Evolutionary conservation across 495 filamentous ascomycete species (phyloP), one percentile per base, ranked within the genome.

Genomic region (Terfezia claveryi): DNA sequence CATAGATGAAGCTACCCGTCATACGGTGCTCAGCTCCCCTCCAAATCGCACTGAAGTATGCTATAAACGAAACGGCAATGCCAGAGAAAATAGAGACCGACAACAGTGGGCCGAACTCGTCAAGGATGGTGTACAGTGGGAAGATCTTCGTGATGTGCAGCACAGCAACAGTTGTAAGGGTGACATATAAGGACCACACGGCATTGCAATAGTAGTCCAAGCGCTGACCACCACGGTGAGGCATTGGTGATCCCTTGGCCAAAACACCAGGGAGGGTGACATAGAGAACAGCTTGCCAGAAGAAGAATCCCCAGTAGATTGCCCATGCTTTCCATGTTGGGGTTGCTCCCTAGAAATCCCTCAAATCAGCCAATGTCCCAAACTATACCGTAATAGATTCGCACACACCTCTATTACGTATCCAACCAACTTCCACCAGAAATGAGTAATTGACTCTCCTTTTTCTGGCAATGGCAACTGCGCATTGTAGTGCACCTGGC

Each of bases 191-290:
- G 38, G 83, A 83, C 71, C 74, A 79, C 55, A 92, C 76, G 44
- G 77, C 91, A 8, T 84, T 91, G 76, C 91, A 99, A 71, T 89
- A 92, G 71, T 99, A 99, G 57, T 72, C 72, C 57, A 99, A 74
- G 68, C 89, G 82, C 70, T 84, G 79, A 56, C 85, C 85, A 51
- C 80, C 79, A 61, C 80, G 72, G 68, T 91, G 83, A 23, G 80
- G 75, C 50, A 98, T 77, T 36, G 92, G 81, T 64, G 93, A 93
- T 60, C 91, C 91, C 59, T 82, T 79, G 44, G 80, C 72, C 62
- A 75, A 83, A 51, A 95, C 76, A 59, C 91, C 91, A 10, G 91
- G 91, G 58, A 96, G 74, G 52, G 78, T 70, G 59, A 88, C 71
- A 69, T 96, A 98, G 61, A 81, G 81, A 16, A 75, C 72, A 46